These are phyloP conservation scores for Hymenoscyphus albidus DNA, from an alignment of 2,329 filamentous ascomycete genomes.

Conservation along the genomic window DNA sequence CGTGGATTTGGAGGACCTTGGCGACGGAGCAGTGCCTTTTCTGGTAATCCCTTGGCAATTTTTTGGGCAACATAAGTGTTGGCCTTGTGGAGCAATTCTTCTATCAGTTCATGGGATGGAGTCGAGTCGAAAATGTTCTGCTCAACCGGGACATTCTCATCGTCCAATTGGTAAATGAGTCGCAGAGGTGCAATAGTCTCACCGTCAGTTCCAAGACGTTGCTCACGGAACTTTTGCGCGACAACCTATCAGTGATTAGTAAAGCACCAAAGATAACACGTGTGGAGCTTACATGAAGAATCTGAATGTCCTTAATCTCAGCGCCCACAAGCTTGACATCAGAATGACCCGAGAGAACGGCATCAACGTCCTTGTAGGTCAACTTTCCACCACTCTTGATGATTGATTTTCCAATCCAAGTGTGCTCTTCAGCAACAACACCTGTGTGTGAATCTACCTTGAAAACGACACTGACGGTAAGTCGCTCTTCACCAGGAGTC, in stretches of 20 bases:
- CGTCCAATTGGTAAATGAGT: slow-evolving; percentile 88
- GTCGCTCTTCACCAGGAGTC: slow-evolving; percentile 78
- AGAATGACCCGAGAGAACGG: slow-evolving; percentile 63
- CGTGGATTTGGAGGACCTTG: slow-evolving; percentile 82
- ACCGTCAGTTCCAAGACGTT: slow-evolving; percentile 74
- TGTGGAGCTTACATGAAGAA: slow-evolving; percentile 59
- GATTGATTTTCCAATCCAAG: slow-evolving; percentile 90
- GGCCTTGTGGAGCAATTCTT: slow-evolving; percentile 91
- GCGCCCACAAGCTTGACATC: slow-evolving; percentile 62
- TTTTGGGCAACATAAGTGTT: slow-evolving; percentile 87
- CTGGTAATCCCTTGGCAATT: slow-evolving; percentile 72
- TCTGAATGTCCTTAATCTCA: slow-evolving; percentile 72
- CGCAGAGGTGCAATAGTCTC: slow-evolving; percentile 81
- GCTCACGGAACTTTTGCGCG: slow-evolving; percentile 85
- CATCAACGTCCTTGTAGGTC: slow-evolving; percentile 80
- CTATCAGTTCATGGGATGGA: slow-evolving; percentile 84
- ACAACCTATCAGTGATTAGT: slow-evolving; percentile 50
- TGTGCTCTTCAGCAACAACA: slow-evolving; percentile 74
- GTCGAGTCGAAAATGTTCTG: slow-evolving; percentile 94
- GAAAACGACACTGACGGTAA: slow-evolving; percentile 91
- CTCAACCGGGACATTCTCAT: slow-evolving; percentile 96
- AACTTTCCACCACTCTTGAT: slow-evolving; percentile 89
- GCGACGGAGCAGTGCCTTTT: slow-evolving; percentile 87
- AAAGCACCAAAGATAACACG: neutral
- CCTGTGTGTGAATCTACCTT: slow-evolving; percentile 80